Base-by-base conservation (phyloP, 495 filamentous ascomycete genomes). In the Cenococcum geophilum region DNA sequence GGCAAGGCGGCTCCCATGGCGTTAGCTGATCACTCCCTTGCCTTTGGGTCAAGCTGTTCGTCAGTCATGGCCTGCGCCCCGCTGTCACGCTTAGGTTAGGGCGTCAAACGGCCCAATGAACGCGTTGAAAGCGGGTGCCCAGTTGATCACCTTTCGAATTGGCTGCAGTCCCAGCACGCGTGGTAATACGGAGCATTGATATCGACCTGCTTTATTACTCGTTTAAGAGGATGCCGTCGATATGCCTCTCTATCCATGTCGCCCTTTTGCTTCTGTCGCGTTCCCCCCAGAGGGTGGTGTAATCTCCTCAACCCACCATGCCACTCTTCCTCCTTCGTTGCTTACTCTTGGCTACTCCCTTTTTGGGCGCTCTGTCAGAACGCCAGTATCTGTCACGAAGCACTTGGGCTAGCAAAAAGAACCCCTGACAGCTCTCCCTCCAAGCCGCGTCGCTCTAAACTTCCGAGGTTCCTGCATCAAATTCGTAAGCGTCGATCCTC, bases 51-150 rank as follows among this genome's bases (percentile, higher is more conserved):
- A n/a, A n/a, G n/a, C n/a, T n/a, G n/a, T n/a, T n/a, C 27, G 6
- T 32, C 27, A 32, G 27, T 32, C 27, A 32, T 32, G 27, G 27
- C 6, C n/a, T n/a, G n/a, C n/a, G n/a, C n/a, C n/a, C n/a, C n/a
- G n/a, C n/a, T n/a, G n/a, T n/a, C n/a, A n/a, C n/a, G n/a, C n/a
- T n/a, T n/a, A n/a, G n/a, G n/a, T n/a, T 8, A 23, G 21, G 49
- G 49, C 49, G 49, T 52, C 22, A 52, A 52, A 20, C 25, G 8
- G 49, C 21, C 49, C 49, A 25, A 52, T 52, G n/a, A 52, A 25
- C 49, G 49, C 49, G 49, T 52, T 20, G 20, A 52, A 23, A 52
- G 40, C 49, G 49, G 14, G 23, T 32, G 5, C 25, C 25, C 23
- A 16, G 49, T 52, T 52, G 49, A 52, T n/a, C 5, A 16, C 18